These are phyloP conservation scores for Saccharomycopsis sp. DNA, from an alignment of 805 yeast genomes.

Conservation along the genomic window DNA sequence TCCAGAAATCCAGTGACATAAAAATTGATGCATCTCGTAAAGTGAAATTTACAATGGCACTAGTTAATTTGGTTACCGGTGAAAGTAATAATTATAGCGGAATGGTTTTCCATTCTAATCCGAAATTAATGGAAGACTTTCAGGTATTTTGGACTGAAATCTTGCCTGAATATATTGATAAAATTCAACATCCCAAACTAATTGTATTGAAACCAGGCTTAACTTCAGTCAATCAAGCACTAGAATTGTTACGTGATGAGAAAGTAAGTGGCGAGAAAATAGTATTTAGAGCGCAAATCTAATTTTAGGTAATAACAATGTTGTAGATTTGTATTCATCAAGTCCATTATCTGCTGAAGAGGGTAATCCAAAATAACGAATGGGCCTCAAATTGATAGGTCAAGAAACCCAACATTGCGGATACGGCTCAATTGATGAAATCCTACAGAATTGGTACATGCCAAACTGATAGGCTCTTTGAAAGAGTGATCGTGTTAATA, in stretches of 20 bases:
- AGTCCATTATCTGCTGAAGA: too few relatives aligned
- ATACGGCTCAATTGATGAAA: too few relatives aligned
- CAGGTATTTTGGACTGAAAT: background rate
- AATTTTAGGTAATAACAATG: too few relatives aligned
- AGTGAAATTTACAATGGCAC: background rate
- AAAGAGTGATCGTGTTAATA: too few relatives aligned
- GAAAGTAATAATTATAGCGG: background rate
- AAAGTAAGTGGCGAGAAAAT: conserved; percentile 4
- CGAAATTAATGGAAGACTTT: background rate
- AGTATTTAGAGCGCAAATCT: too few relatives aligned
- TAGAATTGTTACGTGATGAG: background rate
- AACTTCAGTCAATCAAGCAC: background rate
- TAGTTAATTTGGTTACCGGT: background rate
- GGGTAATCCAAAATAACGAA: too few relatives aligned
- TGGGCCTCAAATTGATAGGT: too few relatives aligned
- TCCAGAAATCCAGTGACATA: background rate
- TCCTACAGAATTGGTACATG: too few relatives aligned
- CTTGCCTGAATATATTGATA: background rate
- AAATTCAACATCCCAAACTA: background rate
- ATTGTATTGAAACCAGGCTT: conserved; percentile 3
- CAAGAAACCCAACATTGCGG: too few relatives aligned
- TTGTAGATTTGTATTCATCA: too few relatives aligned
- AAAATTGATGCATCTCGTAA: background rate
- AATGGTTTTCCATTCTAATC: background rate
- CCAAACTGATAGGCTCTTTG: too few relatives aligned